These are phyloP conservation scores for Lentinus brumalis DNA, from an alignment of 768 basidiomycete genomes.

Conservation along the genomic window DNA sequence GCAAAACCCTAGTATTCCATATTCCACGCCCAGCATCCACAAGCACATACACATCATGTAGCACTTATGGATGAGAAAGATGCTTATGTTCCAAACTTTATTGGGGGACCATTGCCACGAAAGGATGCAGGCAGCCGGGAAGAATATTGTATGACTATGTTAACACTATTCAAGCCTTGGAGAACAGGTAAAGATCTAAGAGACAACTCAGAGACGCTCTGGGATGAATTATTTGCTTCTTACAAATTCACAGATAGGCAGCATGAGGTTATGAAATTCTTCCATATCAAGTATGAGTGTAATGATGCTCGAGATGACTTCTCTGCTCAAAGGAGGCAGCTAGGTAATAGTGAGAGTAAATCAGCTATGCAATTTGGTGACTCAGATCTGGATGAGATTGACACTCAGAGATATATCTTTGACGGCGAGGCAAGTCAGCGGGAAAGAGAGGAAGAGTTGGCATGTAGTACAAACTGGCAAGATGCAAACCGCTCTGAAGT, in stretches of 20 bases:
- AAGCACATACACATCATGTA: neutral
- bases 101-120: slow-evolving; percentile 32
- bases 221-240: slow-evolving; percentile 5
- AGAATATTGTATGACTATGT: slow-evolving; percentile 36
- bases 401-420: neutral
- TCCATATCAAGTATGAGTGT: slow-evolving; percentile 11
- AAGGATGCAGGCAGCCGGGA: slow-evolving; percentile 35
- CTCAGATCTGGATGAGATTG: neutral
- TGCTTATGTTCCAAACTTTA: slow-evolving; percentile 32
- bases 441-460: neutral
- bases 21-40: neutral
- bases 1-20: neutral
- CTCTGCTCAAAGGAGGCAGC: neutral
- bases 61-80: neutral
- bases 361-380: neutral
- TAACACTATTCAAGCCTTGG: slow-evolving; percentile 39
- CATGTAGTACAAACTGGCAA: neutral
- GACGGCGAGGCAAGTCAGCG: neutral
- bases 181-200: slow-evolving; percentile 32
- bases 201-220: neutral
- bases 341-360: neutral
- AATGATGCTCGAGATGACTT: slow-evolving; percentile 12
- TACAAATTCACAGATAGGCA: neutral
- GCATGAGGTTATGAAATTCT: slow-evolving; percentile 6
- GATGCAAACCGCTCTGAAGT: neutral